phyloP scores from a whole-genome alignment of 2,329 filamentous ascomycete genomes.

The Clonostachys chloroleuca region DNA sequence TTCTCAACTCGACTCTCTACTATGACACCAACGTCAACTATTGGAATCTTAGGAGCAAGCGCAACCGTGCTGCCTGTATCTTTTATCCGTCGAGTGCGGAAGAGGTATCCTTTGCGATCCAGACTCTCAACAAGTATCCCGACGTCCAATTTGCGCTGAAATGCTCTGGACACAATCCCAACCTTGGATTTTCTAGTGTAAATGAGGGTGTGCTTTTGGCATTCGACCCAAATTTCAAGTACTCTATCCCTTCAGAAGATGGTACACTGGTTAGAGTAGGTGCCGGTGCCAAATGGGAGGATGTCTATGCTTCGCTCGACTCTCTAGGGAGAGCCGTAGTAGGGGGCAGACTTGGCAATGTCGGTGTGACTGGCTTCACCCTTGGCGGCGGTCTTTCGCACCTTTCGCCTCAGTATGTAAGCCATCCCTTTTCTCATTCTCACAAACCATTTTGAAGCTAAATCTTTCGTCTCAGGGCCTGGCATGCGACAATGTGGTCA shows the following conservation, averaged over 20 bases:
- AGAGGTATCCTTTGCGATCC: constrained; percentile 24
- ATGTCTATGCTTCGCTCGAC: constrained; percentile 23
- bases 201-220: constrained; percentile 27
- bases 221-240: constrained; percentile 22
- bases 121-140: constrained; percentile 18
- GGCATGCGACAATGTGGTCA: constrained; percentile 7
- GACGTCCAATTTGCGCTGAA: constrained; percentile 26
- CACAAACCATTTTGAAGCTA: no score
- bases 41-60: no score
- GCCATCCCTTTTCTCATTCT: no score
- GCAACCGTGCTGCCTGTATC: constrained; percentile 19
- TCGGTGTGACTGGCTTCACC: constrained; percentile 17
- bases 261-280: constrained; percentile 24
- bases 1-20: no score
- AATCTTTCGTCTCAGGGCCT: no score
- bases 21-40: no score
- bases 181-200: constrained; percentile 21
- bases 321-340: constrained; percentile 23
- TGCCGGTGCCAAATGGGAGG: constrained; percentile 30
- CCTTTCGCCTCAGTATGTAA: constrained; percentile 16
- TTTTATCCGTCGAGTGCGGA: constrained; percentile 21
- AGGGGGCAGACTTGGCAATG: constrained; percentile 17
- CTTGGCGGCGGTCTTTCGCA: constrained; percentile 20
- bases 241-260: constrained; percentile 21
- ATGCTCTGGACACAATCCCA: constrained; percentile 30